phyloP scores from a whole-genome alignment of 2,329 filamentous ascomycete species.

The Chrysoporthe puriensis region DNA sequence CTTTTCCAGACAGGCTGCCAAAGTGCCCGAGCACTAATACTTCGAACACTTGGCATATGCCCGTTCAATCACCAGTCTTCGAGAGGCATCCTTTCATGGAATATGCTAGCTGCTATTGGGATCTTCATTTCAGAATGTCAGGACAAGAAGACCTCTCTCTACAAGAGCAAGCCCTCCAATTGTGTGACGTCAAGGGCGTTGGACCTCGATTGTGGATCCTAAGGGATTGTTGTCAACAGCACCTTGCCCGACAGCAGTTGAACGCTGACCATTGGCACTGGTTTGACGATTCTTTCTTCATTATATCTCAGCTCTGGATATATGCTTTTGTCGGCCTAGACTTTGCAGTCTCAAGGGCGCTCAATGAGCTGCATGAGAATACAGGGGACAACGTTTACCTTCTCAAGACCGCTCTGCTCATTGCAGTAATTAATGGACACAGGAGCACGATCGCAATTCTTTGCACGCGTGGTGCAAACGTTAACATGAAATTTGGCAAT shows the following conservation, averaged over 20 bases:
- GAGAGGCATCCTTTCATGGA: neutral
- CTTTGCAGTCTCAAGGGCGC: neutral
- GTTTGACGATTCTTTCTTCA: neutral
- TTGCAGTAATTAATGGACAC: neutral
- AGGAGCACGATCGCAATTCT: neutral
- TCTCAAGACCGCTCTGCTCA: neutral
- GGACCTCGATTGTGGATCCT: neutral
- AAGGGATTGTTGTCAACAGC: neutral
- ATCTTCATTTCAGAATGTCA: neutral
- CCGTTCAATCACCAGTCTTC: neutral
- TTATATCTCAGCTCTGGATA: neutral
- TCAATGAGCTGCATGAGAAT: neutral
- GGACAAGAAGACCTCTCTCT: neutral
- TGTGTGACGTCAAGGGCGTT: conserved; percentile 1
- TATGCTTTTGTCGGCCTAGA: conserved; percentile 1
- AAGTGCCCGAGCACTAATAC: neutral
- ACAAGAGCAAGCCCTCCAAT: neutral
- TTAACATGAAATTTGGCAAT: conserved; percentile 3
- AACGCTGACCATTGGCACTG: neutral
- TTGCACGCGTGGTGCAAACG: neutral
- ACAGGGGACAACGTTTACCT: neutral
- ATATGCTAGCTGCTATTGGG: neutral
- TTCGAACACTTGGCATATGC: neutral
- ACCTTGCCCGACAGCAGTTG: neutral
- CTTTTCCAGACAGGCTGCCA: neutral